Evolutionary conservation across 73 alveolate genomes (phyloP).

Genomic region (Paramecium tetraurelia): DNA sequence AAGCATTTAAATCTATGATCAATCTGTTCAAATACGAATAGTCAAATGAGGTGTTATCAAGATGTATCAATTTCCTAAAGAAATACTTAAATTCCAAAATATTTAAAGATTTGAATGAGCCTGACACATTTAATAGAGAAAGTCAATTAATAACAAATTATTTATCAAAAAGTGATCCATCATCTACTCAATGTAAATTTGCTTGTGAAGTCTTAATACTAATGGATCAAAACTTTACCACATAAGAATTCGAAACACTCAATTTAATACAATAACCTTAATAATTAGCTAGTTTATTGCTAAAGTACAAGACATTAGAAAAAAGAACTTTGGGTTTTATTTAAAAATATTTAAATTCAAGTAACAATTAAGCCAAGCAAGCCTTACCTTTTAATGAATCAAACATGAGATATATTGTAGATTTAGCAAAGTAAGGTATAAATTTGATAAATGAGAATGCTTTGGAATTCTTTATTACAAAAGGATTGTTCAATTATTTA

Average conservation of each 20-base stretch:
- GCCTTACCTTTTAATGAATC: slow-evolving; percentile 2
- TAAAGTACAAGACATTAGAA: not conserved
- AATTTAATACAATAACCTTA: not conserved
- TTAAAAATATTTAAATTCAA: not conserved
- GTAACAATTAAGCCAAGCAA: not conserved
- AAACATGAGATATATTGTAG: not conserved
- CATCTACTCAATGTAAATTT: not conserved
- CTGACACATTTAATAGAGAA: not conserved
- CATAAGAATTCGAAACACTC: slow-evolving; percentile 10
- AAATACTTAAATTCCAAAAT: slow-evolving; percentile 37
- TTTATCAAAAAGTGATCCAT: slow-evolving; percentile 3
- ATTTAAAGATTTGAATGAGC: slow-evolving; percentile 20
- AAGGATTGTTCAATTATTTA: not conserved
- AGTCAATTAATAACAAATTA: not conserved
- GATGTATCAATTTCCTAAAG: slow-evolving; percentile 18
- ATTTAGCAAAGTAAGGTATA: not conserved
- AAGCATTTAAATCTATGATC: slow-evolving; percentile 41
- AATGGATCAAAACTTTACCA: slow-evolving; percentile 27
- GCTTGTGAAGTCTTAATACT: not conserved
- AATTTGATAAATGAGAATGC: not conserved
- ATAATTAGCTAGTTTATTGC: not conserved
- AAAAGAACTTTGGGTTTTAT: slow-evolving; percentile 10
- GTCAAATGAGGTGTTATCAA: not conserved
- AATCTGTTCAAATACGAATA: not conserved
- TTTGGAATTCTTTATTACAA: not conserved